Conservation (phyloP, 2,329 filamentous ascomycete species). For the Diaporthe humulicola region DNA sequence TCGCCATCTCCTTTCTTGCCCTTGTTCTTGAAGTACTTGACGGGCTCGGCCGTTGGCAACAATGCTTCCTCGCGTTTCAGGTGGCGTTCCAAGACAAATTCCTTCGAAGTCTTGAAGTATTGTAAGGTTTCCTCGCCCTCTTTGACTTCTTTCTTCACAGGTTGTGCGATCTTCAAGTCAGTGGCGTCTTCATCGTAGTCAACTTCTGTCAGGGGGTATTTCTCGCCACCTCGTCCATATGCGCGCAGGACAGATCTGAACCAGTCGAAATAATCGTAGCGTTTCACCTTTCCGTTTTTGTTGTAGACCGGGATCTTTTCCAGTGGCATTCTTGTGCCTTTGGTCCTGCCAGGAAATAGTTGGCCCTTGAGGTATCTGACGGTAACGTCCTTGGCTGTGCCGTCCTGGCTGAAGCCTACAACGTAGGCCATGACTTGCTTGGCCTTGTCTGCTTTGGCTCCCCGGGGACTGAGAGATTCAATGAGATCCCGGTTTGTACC, state of each 20-base stretch:
- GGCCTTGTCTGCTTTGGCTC: constrained; percentile 84
- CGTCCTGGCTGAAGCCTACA: constrained; percentile 84
- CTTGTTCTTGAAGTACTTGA: constrained; percentile 83
- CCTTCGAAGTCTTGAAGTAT: constrained; percentile 87
- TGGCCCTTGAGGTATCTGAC: constrained; percentile 88
- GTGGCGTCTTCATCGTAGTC: constrained; percentile 85
- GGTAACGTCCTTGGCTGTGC: constrained; percentile 94
- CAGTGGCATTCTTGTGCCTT: constrained; percentile 81
- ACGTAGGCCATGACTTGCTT: constrained; percentile 94
- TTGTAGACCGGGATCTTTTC: constrained; percentile 88
- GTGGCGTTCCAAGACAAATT: constrained; percentile 88
- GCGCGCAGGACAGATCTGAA: constrained; percentile 84
- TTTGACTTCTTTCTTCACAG: constrained; percentile 79
- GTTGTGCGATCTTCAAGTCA: constrained; percentile 80
- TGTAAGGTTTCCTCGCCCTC: constrained; percentile 87
- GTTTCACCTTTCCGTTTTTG: constrained; percentile 80
- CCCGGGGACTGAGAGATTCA: constrained; percentile 84
- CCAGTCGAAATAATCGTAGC: constrained; percentile 88
- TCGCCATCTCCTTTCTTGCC: constrained; percentile 77
- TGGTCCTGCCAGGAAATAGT: constrained; percentile 88
- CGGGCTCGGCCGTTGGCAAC: constrained; percentile 74
- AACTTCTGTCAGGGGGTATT: constrained; percentile 72
- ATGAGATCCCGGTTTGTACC: constrained; percentile 80
- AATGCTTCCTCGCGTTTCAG: constrained; percentile 93
- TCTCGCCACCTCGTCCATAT: constrained; percentile 69